Evolutionary conservation across 2,329 filamentous ascomycete genomes (phyloP), one percentile per base, ranked within the genome.

Genomic region (Emmonsiellopsis sp.): DNA sequence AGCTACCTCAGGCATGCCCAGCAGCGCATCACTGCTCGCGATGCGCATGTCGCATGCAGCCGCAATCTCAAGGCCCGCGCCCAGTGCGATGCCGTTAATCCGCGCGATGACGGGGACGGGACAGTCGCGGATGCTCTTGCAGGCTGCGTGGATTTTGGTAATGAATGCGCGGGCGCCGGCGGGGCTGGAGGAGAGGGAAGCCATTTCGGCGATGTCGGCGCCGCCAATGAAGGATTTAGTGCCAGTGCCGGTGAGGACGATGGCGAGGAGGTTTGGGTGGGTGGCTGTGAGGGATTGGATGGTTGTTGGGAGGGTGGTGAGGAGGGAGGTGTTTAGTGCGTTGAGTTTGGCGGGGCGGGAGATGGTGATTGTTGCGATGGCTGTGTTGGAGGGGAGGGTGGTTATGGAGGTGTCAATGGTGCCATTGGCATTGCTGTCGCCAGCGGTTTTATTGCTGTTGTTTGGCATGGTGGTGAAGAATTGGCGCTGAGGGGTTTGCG

Each of bases 201-300:
- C 55, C 62, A 66, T 66, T 42, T 95, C 90, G 67, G 94, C 88
- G 55, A 89, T 87, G 68, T 93, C 91, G 62, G 89, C 89, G 55
- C 87, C 92, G 64, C 85, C 86, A 72, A 87, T 90, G 76, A 93
- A 94, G 63, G 90, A 88, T 72, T 88, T 93, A 75, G 87, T 90
- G 55, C 86, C 92, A 65, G 84, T 85, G 64, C 87, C 83, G 56
- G 77, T 78, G 42, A 82, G 76, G 64, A 64, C 43, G 8, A 64
- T 46, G 21, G 55, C 57, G 8, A 62, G 53, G 6, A 63, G 57
- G 39, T 62, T 55, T 11, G 44, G 13, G 36, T 59, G 52, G 9
- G 39, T 34, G n/a, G 55, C 6, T 9, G 53, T 51, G 9, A 63
- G 36, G 10, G 50, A 37, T 42, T 49, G 37, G 10, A 65, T 14